Percentiles rank a stretch among this genome's conserved stretches.
phyloP scores from a whole-genome alignment of 164 flowering plant genomes.

The Cinnamomum micranthum region DNA sequence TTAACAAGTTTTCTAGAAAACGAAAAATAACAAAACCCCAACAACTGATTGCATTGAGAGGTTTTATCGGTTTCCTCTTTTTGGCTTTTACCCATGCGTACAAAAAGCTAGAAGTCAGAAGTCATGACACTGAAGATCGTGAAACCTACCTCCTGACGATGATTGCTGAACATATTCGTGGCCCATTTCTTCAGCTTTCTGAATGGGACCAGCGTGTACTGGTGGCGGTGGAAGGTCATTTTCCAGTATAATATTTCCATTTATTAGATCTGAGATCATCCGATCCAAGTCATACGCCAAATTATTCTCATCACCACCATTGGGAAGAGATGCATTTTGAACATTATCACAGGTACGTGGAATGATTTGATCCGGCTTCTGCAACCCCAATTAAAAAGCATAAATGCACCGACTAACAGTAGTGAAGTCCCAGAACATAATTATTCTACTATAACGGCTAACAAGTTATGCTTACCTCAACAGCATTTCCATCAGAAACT shows the following conservation, averaged over 20 bases:
- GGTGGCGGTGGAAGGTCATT: neutral
- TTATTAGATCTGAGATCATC: neutral
- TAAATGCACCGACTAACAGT: neutral
- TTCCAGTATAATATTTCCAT: conserved; percentile 5
- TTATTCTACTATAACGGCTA: conserved; percentile 8
- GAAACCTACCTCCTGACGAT: neutral
- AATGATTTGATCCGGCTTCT: neutral
- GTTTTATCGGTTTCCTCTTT: neutral
- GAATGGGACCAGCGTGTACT: neutral
- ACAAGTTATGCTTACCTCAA: conserved; percentile 16
- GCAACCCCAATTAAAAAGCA: neutral
- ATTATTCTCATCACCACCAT: conserved; percentile 21
- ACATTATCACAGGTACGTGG: neutral
- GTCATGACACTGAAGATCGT: neutral
- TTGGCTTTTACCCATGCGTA: neutral
- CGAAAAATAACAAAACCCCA: neutral
- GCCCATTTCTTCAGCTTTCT: neutral
- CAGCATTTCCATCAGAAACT: neutral
- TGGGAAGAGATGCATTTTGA: neutral
- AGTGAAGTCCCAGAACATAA: neutral
- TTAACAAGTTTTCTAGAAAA: neutral
- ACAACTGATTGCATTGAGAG: neutral
- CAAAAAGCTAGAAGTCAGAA: neutral
- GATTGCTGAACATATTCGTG: neutral
- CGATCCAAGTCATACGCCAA: neutral